These are phyloP conservation scores for Neofusicoccum sp. DNA, from an alignment of 2,329 filamentous ascomycete genomes.

Conservation along the genomic window DNA sequence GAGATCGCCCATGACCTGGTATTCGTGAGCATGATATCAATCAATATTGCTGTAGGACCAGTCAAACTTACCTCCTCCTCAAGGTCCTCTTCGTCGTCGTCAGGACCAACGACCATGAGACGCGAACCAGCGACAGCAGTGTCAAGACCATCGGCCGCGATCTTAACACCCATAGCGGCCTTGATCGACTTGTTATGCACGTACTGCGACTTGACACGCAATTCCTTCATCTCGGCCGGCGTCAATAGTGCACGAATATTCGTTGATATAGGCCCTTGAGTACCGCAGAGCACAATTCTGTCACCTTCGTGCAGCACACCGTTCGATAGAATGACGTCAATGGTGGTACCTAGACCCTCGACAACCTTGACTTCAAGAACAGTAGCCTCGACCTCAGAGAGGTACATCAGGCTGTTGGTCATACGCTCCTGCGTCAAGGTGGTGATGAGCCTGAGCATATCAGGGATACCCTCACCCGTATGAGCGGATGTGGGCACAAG, in stretches of 20 bases:
- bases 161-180: constrained; percentile 97
- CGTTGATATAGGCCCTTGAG: constrained; percentile 92
- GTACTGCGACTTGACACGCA: constrained; percentile 92
- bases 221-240: constrained; percentile 85
- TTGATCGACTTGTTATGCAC: constrained; percentile 99
- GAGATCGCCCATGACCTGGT: constrained; percentile 79
- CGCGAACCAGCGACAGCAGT: constrained; percentile 95
- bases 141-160: constrained; percentile 92
- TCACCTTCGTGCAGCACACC: constrained; percentile 93
- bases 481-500: constrained; percentile 95
- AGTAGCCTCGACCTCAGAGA: constrained; percentile 95
- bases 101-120: constrained; percentile 86
- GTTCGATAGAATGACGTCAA: constrained; percentile 95
- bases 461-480: constrained; percentile 98
- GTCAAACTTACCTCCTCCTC: constrained; percentile 66
- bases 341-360: constrained; percentile 97
- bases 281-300: constrained; percentile 89
- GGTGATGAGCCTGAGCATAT: constrained; percentile 95
- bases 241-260: constrained; percentile 94
- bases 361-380: constrained; percentile 99
- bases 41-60: background rate
- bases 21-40: background rate
- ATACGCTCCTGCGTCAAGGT: constrained; percentile 95
- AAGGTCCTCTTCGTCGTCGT: constrained; percentile 95
- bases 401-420: constrained; percentile 96